These are phyloP conservation scores for Solanum etuberosum DNA, from an alignment of 257 asterid genomes.

Conservation along the genomic window DNA sequence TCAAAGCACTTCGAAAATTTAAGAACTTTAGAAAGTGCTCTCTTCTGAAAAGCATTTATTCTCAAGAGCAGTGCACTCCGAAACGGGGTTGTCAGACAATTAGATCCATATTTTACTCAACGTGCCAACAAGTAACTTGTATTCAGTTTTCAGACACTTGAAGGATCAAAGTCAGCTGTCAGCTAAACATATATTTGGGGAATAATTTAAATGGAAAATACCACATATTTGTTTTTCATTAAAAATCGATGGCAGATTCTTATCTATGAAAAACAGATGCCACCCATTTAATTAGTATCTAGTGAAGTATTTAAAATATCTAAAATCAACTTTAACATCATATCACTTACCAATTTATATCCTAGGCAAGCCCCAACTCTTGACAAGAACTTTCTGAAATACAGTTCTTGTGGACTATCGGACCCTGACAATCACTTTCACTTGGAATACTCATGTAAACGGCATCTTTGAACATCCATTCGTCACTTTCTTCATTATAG, in stretches of 20 bases:
- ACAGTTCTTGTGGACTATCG: constrained; percentile 66
- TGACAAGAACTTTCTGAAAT: constrained; percentile 31
- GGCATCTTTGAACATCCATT: constrained; percentile 86
- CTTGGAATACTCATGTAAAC: constrained; percentile 36
- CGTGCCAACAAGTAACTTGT: neutral
- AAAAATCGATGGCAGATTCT: neutral
- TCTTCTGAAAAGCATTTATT: neutral
- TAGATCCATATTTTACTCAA: neutral
- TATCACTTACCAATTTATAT: constrained; percentile 42
- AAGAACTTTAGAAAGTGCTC: neutral
- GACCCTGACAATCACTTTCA: constrained; percentile 15
- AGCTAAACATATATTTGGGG: neutral
- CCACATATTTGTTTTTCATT: neutral
- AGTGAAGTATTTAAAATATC: neutral
- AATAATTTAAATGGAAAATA: neutral
- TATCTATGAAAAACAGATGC: neutral
- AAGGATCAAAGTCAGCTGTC: neutral
- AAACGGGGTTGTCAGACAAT: neutral
- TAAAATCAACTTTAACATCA: neutral
- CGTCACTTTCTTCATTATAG: constrained; percentile 42
- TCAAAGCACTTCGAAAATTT: neutral
- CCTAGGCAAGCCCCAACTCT: constrained; percentile 33
- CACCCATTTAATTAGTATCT: neutral
- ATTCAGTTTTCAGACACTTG: neutral
- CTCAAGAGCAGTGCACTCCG: neutral